Conservation (phyloP, 768 basidiomycete genomes). For the Daedalea quercina region DNA sequence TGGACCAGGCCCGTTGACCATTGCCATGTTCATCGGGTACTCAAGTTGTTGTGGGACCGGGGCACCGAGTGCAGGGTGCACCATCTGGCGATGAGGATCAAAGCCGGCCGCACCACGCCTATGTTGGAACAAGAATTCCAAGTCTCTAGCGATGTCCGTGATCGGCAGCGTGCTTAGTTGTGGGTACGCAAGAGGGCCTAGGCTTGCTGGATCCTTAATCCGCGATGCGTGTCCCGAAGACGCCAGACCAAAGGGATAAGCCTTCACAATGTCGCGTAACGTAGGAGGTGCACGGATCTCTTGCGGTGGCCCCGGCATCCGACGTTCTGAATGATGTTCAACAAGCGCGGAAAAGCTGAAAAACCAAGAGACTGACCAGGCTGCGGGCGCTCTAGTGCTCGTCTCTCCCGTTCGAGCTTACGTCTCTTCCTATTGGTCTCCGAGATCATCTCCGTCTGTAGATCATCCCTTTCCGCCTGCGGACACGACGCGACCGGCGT, state of each 20-base stretch:
- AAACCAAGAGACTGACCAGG: constrained; percentile 43
- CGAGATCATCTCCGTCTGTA: constrained; percentile 84
- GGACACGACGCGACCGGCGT: constrained; percentile 1
- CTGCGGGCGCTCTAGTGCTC: constrained; percentile 69
- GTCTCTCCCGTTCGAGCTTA: constrained; percentile 77
- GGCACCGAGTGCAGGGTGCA: constrained; percentile 9
- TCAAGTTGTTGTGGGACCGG: constrained; percentile 12
- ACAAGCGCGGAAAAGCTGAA: background rate
- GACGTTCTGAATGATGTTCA: constrained; percentile 37
- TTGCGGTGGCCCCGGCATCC: constrained; percentile 49
- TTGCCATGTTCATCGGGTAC: constrained; percentile 13
- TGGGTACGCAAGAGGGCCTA: constrained; percentile 21
- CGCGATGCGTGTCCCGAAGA: constrained; percentile 12
- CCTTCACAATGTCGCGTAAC: constrained; percentile 60
- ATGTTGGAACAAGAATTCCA: constrained; percentile 23
- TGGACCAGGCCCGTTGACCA: constrained; percentile 8
- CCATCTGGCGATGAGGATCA: constrained; percentile 11
- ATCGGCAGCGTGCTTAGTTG: constrained; percentile 21
- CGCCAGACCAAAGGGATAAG: constrained; percentile 40
- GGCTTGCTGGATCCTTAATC: constrained; percentile 9
- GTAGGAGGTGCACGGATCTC: constrained; percentile 51
- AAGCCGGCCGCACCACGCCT: constrained; percentile 12
- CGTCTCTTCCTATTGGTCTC: constrained; percentile 85
- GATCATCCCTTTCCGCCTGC: constrained; percentile 68
- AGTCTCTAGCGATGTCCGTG: constrained; percentile 25